These are phyloP conservation scores for Aspergillus melleus DNA, from an alignment of 2,329 filamentous ascomycete species.

Conservation along the genomic window DNA sequence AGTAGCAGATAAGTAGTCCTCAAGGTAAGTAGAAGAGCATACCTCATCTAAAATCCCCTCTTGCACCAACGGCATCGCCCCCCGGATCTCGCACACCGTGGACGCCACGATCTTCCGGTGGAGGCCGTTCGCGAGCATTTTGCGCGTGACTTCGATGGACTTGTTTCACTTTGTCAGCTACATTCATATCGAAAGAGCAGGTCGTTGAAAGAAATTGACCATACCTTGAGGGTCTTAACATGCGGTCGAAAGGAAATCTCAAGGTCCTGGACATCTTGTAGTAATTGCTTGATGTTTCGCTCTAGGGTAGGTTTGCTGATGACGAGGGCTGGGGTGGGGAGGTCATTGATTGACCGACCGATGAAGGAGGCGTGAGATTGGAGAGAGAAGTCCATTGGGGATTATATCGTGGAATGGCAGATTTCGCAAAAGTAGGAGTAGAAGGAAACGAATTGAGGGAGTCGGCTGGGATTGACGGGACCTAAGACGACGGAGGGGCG, in stretches of 20 bases:
- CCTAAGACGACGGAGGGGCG: too few species aligned
- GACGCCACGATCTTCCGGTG: constrained; percentile 44
- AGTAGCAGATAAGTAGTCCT: not conserved
- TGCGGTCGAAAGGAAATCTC: constrained; percentile 45
- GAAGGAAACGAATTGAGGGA: not conserved
- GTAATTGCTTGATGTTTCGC: constrained; percentile 38
- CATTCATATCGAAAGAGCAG: not conserved
- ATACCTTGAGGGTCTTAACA: constrained; percentile 49
- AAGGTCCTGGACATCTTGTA: constrained; percentile 41
- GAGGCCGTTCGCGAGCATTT: constrained; percentile 44
- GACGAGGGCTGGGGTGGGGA: constrained; percentile 44
- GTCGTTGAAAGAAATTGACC: not conserved
- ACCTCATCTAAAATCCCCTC: constrained; percentile 46
- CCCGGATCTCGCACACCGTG: constrained; percentile 44
- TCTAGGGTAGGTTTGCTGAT: constrained; percentile 41
- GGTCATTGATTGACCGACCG: constrained; percentile 32
- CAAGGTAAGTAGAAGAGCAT: not conserved
- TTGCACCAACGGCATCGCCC: constrained; percentile 39
- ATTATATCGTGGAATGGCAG: not conserved
- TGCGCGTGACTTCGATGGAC: constrained; percentile 36
- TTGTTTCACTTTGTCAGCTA: not conserved
- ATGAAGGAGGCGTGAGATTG: constrained; percentile 38
- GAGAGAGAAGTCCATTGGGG: constrained; percentile 33
- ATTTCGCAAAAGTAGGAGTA: not conserved
- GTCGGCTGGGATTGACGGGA: not conserved